Evolutionary conservation across 768 basidiomycete species (phyloP), one percentile per base, ranked within the genome.

Genomic region (Leccinum longicurvipes): DNA sequence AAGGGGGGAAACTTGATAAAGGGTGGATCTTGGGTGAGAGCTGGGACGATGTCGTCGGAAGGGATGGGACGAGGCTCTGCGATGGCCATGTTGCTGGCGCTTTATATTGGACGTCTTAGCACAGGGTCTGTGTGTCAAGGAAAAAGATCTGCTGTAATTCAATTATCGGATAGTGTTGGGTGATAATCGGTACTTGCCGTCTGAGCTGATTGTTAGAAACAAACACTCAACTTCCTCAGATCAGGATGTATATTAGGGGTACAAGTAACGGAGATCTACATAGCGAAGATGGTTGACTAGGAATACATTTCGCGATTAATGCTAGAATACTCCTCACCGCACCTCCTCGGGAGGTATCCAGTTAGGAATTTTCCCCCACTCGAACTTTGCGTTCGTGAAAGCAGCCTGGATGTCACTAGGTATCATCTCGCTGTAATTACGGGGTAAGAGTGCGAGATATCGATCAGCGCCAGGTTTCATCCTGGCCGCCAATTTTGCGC

Each of bases 291-390:
- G n/a, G 23, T 4, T 21, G 12, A 25, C 25, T 52, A 42, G 36
- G 53, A 31, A 52, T 63, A 61, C 56, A 62, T 6, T 44, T 24
- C 15, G 14, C 12, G n/a, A 46, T 14, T 28, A 24, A 53, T 31
- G 9, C 3, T 34, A 50, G 15, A 32, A 32, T 17, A 36, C 0
- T 4, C 17, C 36, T 36, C 36, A 36, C n/a, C 36, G 36, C 8
- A 84, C 64, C 63, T 83, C 81, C 51, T 80, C 61, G 9, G 87
- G 89, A 36, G 89, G 89, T 54, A 85, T 74, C 83, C 84, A 89
- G 55, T 88, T 87, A 1, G 89, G 89, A 47, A 91, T 77, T 57
- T 79, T 79, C 67, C 84, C 82, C 77, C 82, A 87, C 63, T 82
- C 83, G 62, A 91, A 91, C 69, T 71, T 82, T 52, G 74, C 72